These are phyloP conservation scores for Aureobasidium leucospermi DNA, from an alignment of 2,329 filamentous ascomycete genomes.

Conservation along the genomic window DNA sequence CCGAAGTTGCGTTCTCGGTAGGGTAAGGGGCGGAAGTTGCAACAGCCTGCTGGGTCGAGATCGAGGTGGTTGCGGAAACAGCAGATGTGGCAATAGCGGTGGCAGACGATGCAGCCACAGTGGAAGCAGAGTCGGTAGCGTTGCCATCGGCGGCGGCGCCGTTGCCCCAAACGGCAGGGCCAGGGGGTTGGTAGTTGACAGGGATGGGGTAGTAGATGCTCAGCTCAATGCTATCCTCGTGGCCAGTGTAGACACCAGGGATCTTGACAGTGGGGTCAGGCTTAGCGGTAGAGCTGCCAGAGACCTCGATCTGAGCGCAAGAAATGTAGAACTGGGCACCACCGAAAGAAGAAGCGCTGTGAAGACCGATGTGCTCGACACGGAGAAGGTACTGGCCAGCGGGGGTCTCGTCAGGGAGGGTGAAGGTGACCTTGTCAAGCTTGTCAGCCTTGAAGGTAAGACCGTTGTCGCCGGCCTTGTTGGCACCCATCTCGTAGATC, in stretches of 20 bases:
- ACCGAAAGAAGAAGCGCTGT: slow-evolving; percentile 41
- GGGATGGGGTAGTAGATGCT: slow-evolving; percentile 21
- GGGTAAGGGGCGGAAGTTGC: neutral
- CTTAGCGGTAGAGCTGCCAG: slow-evolving; percentile 11
- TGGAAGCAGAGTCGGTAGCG: slow-evolving; percentile 16
- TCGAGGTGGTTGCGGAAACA: slow-evolving; percentile 17
- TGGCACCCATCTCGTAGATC: slow-evolving; percentile 26
- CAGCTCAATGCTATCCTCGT: slow-evolving; percentile 18
- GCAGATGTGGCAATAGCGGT: slow-evolving; percentile 14
- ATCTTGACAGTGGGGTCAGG: slow-evolving; percentile 13
- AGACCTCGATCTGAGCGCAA: slow-evolving; percentile 24
- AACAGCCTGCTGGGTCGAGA: slow-evolving; percentile 4
- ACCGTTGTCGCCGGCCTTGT: slow-evolving; percentile 40
- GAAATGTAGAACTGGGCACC: slow-evolving; percentile 36
- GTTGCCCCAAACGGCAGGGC: slow-evolving; percentile 32
- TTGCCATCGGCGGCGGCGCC: neutral
- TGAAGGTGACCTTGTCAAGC: slow-evolving; percentile 27
- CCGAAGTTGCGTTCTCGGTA: neutral
- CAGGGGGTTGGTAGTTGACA: slow-evolving; percentile 35
- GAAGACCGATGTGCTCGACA: slow-evolving; percentile 48
- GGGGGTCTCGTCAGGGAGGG: slow-evolving; percentile 44
- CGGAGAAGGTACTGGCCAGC: slow-evolving; percentile 50
- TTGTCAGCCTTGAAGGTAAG: slow-evolving; percentile 38
- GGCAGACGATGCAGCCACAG: slow-evolving; percentile 12
- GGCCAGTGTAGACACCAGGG: slow-evolving; percentile 17